A percentile compares a stretch with the other conserved stretches of the same genome.
Conservation (phyloP, 2,329 filamentous ascomycete genomes). For the Fusarium euwallaceae region DNA sequence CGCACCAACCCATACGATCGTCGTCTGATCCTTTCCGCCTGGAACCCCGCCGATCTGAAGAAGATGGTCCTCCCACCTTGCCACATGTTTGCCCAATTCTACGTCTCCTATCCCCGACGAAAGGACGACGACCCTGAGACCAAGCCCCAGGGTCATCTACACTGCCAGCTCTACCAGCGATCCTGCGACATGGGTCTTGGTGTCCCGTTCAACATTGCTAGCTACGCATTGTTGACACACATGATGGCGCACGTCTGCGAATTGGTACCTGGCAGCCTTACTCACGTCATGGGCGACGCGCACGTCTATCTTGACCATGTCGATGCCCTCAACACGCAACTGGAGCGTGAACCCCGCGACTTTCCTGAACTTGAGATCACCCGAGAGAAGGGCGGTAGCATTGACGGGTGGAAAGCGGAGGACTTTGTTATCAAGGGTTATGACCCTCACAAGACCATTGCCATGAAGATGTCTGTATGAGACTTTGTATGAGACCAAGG, state of each 20-base stretch:
- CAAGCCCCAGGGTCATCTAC: conserved; percentile 75
- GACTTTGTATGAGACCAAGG: conserved; percentile 63
- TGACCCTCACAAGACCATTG: conserved; percentile 89
- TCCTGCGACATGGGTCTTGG: conserved; percentile 97
- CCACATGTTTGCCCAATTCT: conserved; percentile 98
- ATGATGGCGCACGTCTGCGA: conserved; percentile 93
- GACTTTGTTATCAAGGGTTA: conserved; percentile 92
- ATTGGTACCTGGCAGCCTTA: conserved; percentile 86
- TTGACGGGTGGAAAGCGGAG: conserved; percentile 91
- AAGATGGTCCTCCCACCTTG: conserved; percentile 95
- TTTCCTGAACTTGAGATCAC: conserved; percentile 85
- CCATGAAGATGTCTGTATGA: conserved; percentile 97
- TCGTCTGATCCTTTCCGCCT: conserved; percentile 89
- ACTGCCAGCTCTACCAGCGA: conserved; percentile 92
- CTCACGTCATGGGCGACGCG: conserved; percentile 98
- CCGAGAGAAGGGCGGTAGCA: conserved; percentile 76
- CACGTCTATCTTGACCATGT: conserved; percentile 96
- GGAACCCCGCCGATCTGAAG: conserved; percentile 89
- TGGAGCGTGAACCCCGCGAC: conserved; percentile 81
- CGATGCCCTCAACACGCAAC: conserved; percentile 84
- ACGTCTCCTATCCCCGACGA: conserved; percentile 78
- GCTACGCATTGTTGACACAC: conserved; percentile 92
- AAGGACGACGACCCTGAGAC: conserved; percentile 46
- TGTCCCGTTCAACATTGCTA: conserved; percentile 97
- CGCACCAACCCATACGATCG: conserved; percentile 88